These are phyloP conservation scores for Diplosphaera chodatii DNA, from an alignment of 139 green algal genomes.

Conservation along the genomic window DNA sequence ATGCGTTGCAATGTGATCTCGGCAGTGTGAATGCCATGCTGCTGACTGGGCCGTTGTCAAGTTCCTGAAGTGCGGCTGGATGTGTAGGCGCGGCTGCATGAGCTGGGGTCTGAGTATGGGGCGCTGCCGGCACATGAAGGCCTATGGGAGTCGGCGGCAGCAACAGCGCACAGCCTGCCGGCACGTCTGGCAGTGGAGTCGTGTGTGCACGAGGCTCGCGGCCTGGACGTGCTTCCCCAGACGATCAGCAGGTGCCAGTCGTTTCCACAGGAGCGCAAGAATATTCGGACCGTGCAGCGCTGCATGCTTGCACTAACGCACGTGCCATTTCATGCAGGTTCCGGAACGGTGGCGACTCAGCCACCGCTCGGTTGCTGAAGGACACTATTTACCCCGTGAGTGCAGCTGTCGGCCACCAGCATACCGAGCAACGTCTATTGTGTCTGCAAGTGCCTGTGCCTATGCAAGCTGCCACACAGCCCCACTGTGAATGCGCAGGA, in stretches of 20 bases:
- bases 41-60: too few relatives aligned
- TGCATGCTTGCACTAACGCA: too few relatives aligned
- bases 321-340: slow-evolving; percentile 71
- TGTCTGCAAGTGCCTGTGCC: too few relatives aligned
- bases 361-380: slow-evolving; percentile 59
- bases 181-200: slow-evolving; percentile 87
- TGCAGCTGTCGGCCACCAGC: too few relatives aligned
- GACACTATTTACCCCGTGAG: slow-evolving; percentile 62
- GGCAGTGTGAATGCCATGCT: too few relatives aligned
- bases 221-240: slow-evolving; percentile 83
- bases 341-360: slow-evolving; percentile 45
- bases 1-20: too few relatives aligned
- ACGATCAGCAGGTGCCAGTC: slow-evolving; percentile 56
- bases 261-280: too few relatives aligned
- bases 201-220: slow-evolving; percentile 75
- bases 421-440: too few relatives aligned
- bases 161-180: slow-evolving; percentile 57
- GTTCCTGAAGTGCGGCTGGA: too few relatives aligned
- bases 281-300: too few relatives aligned
- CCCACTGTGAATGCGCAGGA: slow-evolving; percentile 47
- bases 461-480: too few relatives aligned
- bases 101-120: slow-evolving; percentile 70
- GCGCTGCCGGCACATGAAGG: slow-evolving; percentile 79
- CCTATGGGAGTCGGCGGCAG: slow-evolving; percentile 74
- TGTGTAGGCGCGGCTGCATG: slow-evolving; percentile 31